Evolutionary conservation across 306 rosid species (phyloP), one percentile per base, ranked within the genome.

Genomic region (Sicyos baderoa): DNA sequence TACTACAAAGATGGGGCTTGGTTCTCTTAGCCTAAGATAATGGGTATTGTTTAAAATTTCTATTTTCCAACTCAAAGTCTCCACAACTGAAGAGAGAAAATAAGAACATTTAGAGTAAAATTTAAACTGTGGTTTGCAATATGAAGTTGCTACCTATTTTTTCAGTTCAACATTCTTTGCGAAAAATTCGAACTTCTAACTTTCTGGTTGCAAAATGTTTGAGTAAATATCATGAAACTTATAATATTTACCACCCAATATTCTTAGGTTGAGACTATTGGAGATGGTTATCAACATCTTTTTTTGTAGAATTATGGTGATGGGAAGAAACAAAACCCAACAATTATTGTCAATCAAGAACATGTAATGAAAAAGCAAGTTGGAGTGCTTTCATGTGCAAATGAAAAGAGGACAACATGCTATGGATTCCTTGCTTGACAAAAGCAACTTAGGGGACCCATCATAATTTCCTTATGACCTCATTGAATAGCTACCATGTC

Each of bases 291-390:
- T 44, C 21, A 65, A 65, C 37, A 64, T 23, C 23, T 48, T 48
- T 2, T n/a, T n/a, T n/a, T n/a, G n/a, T n/a, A n/a, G n/a, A 67
- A 48, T 61, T 22, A 67, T 48, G 44, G 44, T 49, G 44, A 47
- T 22, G 23, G 22, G 71, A 67, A 48, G 45, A 67, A 67, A 48
- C 45, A 67, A 67, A 40, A 48, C 72, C 19, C 72, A 25, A 49
- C 23, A 67, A 67, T 67, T 67, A 67, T 67, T 67, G 56, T 67
- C 44, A 67, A 66, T 25, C 15, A 67, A 47, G 55, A 67, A 67
- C 57, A 48, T 67, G 57, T 48, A 47, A 67, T 66, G 54, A 67
- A 67, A 67, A 67, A 67, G 45, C 56, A 67, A 67, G 72, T 67
- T 67, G 56, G 13, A 48, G 57, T 67, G 57, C 25, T 25, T 49